Evolutionary conservation across 345 rosid species (phyloP).

Genomic region (Lumnitzera littorea): DNA sequence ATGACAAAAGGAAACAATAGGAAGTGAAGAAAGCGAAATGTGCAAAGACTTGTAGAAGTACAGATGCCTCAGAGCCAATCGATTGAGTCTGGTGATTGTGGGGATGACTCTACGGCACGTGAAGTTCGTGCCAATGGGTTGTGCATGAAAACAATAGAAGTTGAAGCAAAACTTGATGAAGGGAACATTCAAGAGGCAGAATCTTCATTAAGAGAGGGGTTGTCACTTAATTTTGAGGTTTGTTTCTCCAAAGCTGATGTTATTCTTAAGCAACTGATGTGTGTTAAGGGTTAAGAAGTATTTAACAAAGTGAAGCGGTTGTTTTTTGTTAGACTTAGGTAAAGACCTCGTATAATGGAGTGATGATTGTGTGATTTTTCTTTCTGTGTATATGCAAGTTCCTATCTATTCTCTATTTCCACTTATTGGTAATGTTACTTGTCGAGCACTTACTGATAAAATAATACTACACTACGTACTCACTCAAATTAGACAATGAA

Average conservation of each 20-base stretch:
- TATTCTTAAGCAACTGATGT: neutral
- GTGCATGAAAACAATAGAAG: slow-evolving; percentile 55
- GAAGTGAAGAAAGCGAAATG: slow-evolving; percentile 6
- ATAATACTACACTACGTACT: too few species aligned
- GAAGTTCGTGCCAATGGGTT: slow-evolving; percentile 68
- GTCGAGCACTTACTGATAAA: too few species aligned
- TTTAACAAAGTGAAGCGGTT: too few species aligned
- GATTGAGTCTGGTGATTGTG: slow-evolving; percentile 25
- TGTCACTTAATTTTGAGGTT: slow-evolving; percentile 83
- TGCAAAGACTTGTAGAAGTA: slow-evolving; percentile 1
- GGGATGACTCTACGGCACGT: slow-evolving; percentile 22
- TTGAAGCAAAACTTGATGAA: slow-evolving; percentile 85
- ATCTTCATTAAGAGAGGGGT: slow-evolving; percentile 81
- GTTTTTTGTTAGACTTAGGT: too few species aligned
- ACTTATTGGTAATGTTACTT: too few species aligned
- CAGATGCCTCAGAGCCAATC: slow-evolving; percentile 19
- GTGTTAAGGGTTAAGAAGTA: neutral
- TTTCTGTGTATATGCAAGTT: too few species aligned
- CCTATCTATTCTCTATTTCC: too few species aligned
- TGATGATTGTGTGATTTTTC: too few species aligned
- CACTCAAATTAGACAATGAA: too few species aligned
- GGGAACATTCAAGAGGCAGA: slow-evolving; percentile 94
- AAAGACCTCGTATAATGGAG: too few species aligned
- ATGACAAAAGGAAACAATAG: neutral
- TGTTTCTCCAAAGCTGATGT: neutral